Base-by-base conservation (phyloP, 345 rosid genomes). In the Raphanus raphanistrum region DNA sequence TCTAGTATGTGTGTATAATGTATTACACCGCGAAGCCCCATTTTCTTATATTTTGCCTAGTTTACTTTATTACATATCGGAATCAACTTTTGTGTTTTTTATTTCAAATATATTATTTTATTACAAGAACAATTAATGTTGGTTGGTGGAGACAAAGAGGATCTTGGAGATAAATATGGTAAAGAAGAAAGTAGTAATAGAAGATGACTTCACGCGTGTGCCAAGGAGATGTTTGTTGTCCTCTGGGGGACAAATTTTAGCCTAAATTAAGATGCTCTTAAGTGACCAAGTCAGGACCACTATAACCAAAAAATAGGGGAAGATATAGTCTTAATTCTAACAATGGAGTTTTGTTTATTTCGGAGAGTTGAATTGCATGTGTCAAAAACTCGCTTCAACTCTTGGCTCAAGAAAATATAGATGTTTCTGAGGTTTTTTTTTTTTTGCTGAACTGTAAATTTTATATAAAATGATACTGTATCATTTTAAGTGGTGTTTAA, bases 71-170 rank as follows among this genome's bases (percentile, higher is more conserved):
- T 9, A 68, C 27, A 52, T 33, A 28, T 33, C 66, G 13, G 28
- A 71, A 65, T 11, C 61, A 58, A 72, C 68, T 67, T 72, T 73
- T 21, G 68, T 41, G 48, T 41, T 45, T 13, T 13, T 45, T 71
- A 72, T 52, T 16, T 36, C 9, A 26, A 43, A 27, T 9, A 41
- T n/a, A 31, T 52, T 0, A 48, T 50, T n/a, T 52, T 27, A 8
- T 29, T 13, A 25, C 15, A 73, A 73, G 59, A 73, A 54, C 74
- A 68, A 68, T 73, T 16, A 79, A 62, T 79, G 43, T 62, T 68
- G 82, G 82, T 73, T 73, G 78, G 82, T 73, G 82, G 82, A 73
- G 82, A 79, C 78, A 73, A 79, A 73, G 82, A 62, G 78, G 78
- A 79, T 73, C 78, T 79, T 79, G 32, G 71, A 73, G 75, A 79